phyloP scores from a whole-genome alignment of 2,329 filamentous ascomycete species.

The Seiridium unicorne region DNA sequence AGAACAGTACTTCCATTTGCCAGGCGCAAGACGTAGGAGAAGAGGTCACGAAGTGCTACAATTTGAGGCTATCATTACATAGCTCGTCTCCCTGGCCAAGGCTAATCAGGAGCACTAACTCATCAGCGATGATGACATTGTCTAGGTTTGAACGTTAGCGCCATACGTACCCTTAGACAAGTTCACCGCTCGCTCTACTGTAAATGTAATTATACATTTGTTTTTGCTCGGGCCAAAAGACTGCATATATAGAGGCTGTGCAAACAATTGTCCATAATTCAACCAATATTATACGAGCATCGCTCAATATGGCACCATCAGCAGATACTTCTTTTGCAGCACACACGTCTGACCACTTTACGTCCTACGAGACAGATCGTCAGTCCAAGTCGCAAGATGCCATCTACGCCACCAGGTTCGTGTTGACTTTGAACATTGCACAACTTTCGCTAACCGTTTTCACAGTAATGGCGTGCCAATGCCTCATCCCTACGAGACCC shows the following conservation, averaged over 20 bases:
- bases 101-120: too few species aligned
- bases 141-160: too few species aligned
- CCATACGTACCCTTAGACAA: too few species aligned
- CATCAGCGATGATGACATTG: too few species aligned
- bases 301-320: constrained; percentile 22
- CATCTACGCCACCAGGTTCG: constrained; percentile 56
- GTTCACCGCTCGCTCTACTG: too few species aligned
- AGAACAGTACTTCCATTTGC: too few species aligned
- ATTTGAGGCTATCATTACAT: too few species aligned
- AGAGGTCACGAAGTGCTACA: too few species aligned
- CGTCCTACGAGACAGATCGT: constrained; percentile 38
- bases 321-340: constrained; percentile 34
- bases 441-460: background rate
- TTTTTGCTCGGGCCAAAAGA: background rate
- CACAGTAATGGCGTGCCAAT: constrained; percentile 52
- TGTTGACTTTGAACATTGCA: constrained; percentile 20
- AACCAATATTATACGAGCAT: background rate
- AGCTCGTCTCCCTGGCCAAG: too few species aligned
- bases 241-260: background rate
- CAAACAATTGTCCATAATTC: background rate
- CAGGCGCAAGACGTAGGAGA: too few species aligned
- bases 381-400: constrained; percentile 34
- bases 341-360: constrained; percentile 34
- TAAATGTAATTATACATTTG: too few species aligned
- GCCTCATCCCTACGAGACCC: constrained; percentile 43